phyloP scores from a whole-genome alignment of 2,329 filamentous ascomycete species.

The Capronia epimyces region DNA sequence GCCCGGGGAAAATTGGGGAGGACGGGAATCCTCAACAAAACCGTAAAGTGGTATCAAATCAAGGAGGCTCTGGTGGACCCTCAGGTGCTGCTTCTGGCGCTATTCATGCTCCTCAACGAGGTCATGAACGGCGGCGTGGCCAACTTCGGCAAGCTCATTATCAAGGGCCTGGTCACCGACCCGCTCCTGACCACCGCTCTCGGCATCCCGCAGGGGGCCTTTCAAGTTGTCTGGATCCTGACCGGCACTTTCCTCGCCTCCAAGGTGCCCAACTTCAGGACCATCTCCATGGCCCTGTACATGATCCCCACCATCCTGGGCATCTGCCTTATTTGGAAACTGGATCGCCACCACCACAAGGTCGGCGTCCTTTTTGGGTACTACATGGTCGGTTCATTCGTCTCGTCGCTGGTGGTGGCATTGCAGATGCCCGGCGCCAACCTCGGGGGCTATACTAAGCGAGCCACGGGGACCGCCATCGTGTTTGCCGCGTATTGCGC shows the following conservation, averaged over 20 bases:
- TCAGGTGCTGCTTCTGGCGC: conserved; percentile 26
- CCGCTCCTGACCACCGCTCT: conserved; percentile 47
- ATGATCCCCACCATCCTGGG: conserved; percentile 50
- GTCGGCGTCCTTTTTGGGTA: conserved; percentile 49
- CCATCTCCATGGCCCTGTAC: conserved; percentile 50
- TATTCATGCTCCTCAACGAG: conserved; percentile 26
- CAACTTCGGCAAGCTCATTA: conserved; percentile 32
- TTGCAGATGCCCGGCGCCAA: conserved; percentile 31
- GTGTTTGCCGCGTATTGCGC: conserved; percentile 41
- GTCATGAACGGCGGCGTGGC: conserved; percentile 34
- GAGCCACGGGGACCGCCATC: conserved; percentile 43
- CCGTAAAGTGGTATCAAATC: conserved; percentile 20
- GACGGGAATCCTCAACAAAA: conserved; percentile 23
- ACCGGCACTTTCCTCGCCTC: conserved; percentile 50
- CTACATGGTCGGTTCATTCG: conserved; percentile 39
- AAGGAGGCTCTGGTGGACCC: conserved; percentile 25
- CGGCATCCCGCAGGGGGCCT: conserved; percentile 52
- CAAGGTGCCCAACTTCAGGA: conserved; percentile 48
- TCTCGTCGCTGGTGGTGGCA: conserved; percentile 24
- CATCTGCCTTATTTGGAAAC: conserved; percentile 47
- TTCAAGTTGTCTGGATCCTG: conserved; percentile 52
- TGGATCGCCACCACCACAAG: conserved; percentile 38
- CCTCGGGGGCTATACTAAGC: conserved; percentile 47
- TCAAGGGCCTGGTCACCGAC: conserved; percentile 44
- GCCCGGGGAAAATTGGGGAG: conserved; percentile 21